Evolutionary conservation across 129 eudicot species (phyloP).

Genomic region (Gnaphalium uliginosum): DNA sequence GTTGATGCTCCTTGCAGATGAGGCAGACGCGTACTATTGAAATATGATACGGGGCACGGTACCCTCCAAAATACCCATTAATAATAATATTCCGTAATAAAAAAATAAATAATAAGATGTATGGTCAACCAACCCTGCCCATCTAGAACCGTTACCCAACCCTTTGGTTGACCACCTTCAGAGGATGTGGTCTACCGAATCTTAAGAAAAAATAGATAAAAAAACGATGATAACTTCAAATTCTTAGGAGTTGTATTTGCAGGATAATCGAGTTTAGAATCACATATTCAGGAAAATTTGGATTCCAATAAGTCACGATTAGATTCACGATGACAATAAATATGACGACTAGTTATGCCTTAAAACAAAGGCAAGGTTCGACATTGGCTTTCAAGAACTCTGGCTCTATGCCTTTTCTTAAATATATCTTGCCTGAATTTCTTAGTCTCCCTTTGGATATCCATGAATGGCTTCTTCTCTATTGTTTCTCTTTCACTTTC

Average conservation of each 20-base stretch:
- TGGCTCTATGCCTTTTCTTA: slow-evolving; percentile 61
- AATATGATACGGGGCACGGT: too few species aligned
- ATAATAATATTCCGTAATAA: too few species aligned
- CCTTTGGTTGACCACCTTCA: neutral
- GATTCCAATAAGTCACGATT: neutral
- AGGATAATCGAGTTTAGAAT: slow-evolving; percentile 14
- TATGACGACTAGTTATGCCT: slow-evolving; percentile 11
- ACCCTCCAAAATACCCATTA: too few species aligned
- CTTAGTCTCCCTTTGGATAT: slow-evolving; percentile 58
- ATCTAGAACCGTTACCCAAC: neutral
- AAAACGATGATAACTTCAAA: neutral
- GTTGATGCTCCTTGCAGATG: too few species aligned
- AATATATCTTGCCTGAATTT: slow-evolving; percentile 59
- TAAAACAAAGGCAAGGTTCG: slow-evolving; percentile 49
- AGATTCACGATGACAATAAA: slow-evolving; percentile 20
- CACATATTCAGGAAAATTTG: slow-evolving; percentile 9
- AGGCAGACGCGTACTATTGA: too few species aligned
- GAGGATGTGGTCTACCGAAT: neutral
- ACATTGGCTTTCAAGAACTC: slow-evolving; percentile 48
- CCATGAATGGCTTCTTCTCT: slow-evolving; percentile 56
- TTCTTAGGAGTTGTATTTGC: neutral
- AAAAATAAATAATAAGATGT: too few species aligned
- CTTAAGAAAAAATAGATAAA: neutral
- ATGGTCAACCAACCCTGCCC: too few species aligned
- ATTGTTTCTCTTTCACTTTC: slow-evolving; percentile 52